Base-by-base conservation (phyloP, 73 alveolate species). In the Blepharisma japonicum region DNA sequence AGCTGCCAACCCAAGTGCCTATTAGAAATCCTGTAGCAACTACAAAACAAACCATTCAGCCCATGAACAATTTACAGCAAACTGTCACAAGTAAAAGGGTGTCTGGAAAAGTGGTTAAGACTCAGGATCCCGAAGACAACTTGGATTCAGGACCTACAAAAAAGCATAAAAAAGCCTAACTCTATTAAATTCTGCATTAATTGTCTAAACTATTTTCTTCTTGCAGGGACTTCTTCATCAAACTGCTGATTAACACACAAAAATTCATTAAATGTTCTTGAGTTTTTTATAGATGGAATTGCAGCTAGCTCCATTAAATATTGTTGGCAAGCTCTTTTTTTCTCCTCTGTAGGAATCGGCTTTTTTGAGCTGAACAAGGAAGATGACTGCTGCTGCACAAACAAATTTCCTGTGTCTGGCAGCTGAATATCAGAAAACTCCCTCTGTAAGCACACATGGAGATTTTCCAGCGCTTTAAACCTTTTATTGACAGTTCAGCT, bases 161-260 rank as follows among this genome's bases (percentile, higher is more conserved):
- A 61, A 61, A 39, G 46, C 47, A n/a, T 14, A 61, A 61, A 25
- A 61, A 61, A 25, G 2, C 74, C 42, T 32, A 32, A 32, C 42
- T 32, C 42, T 32, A 32, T 32, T 32, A 32, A 32, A 32, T 32
- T 32, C 42, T 32, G 42, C 42, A 32, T 32, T 32, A 32, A 32
- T 32, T 32, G 42, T 32, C 42, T 32, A 32, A 32, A 32, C 42
- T 32, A 32, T 32, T 32, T 32, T 32, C 42, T 32, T 32, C 42
- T 32, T 32, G 42, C 42, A 32, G 42, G 42, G 3, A 32, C 42
- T 32, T 70, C 80, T 38, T 70, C 80, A 45, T 48, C 55, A 45
- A 70, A 70, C 2, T 70, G 80, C 66, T 70, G 68, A 25, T 70
- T 54, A 70, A n/a, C 42, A 9, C 80, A 72, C 11, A 70, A 14